Evolutionary conservation across 164 flowering plant genomes (phyloP), one percentile per base, ranked within the genome.

Genomic region (Chimonanthus praecox): DNA sequence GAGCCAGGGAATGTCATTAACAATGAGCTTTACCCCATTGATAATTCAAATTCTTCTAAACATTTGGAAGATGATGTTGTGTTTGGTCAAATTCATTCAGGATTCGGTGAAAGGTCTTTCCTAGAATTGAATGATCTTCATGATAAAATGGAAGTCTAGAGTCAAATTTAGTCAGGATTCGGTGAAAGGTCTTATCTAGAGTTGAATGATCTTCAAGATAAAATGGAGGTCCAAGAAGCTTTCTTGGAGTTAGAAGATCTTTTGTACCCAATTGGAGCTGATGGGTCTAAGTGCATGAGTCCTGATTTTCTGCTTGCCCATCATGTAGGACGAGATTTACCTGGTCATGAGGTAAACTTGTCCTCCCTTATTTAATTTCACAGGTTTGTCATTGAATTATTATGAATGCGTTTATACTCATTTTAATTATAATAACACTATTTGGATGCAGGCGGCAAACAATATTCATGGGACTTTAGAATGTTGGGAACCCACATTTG

Each of bases 1-100:
- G 86, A 61, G 47, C 75, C 84, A 75, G 82, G 47, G 45, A 85
- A 81, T 76, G 73, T 84, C 64, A 71, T 47, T 69, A 46, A 61
- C 51, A 47, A 18, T 20, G 51, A 18, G 70, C 60, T 4, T 3
- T 61, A 67, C 49, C 18, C 45, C 49, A 20, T 11, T 7, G 7
- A 33, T 33, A 33, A 33, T 33, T 70, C 77, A 21, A 49, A 58
- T 47, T 68, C 49, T n/a, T 15, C 4, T 54, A 33, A 33, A 33
- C 33, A 33, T 33, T 33, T 33, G 33, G 33, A 33, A 33, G 33
- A 33, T 33, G 33, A 33, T 33, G 33, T 33, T 33, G 33, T 1
- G 33, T 1, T 1, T 33, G 33, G 33, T 33, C 33, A 33, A 33
- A 33, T 33, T 33, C 2, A 33, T 33, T 33, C 33, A 33, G 33